These are phyloP conservation scores for Russula virescens DNA, from an alignment of 768 basidiomycete genomes.

Conservation along the genomic window DNA sequence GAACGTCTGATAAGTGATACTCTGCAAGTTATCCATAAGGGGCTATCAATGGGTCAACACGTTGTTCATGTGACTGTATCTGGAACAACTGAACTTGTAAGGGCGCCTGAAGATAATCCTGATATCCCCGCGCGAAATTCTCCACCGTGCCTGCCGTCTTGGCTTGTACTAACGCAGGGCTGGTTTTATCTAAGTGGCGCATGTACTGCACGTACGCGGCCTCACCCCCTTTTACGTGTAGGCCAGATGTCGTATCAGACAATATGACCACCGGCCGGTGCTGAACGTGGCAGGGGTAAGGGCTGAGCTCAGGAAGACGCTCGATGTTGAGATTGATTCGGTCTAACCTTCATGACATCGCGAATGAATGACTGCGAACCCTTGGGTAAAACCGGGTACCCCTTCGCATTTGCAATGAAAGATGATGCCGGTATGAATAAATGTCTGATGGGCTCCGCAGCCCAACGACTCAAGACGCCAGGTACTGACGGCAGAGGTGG, in stretches of 20 bases:
- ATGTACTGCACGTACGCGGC: slow-evolving; percentile 88
- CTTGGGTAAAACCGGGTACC: slow-evolving; percentile 94
- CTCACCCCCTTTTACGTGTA: slow-evolving; percentile 80
- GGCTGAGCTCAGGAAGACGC: not conserved
- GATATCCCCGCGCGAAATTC: slow-evolving; percentile 87
- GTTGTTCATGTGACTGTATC: slow-evolving; percentile 9
- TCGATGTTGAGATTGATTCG: not conserved
- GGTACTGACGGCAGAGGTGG: slow-evolving; percentile 78
- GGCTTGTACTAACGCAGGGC: slow-evolving; percentile 56
- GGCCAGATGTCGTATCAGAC: slow-evolving; percentile 53
- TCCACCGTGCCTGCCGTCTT: slow-evolving; percentile 73
- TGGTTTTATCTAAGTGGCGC: slow-evolving; percentile 75
- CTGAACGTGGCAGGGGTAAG: slow-evolving; percentile 37
- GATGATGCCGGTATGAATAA: slow-evolving; percentile 85
- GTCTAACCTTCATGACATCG: slow-evolving; percentile 77
- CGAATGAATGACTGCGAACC: slow-evolving; percentile 87
- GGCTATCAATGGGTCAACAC: slow-evolving; percentile 47
- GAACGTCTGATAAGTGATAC: slow-evolving; percentile 94
- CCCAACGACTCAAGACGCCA: slow-evolving; percentile 79
- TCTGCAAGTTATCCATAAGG: slow-evolving; percentile 94
- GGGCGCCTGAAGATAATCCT: slow-evolving; percentile 93
- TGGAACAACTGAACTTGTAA: slow-evolving; percentile 56
- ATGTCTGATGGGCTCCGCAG: slow-evolving; percentile 86
- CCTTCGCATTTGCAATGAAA: slow-evolving; percentile 94
- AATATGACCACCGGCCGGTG: slow-evolving; percentile 83